Base-by-base conservation (phyloP, 1,139 yeast species). In the Candida neerlandica region DNA sequence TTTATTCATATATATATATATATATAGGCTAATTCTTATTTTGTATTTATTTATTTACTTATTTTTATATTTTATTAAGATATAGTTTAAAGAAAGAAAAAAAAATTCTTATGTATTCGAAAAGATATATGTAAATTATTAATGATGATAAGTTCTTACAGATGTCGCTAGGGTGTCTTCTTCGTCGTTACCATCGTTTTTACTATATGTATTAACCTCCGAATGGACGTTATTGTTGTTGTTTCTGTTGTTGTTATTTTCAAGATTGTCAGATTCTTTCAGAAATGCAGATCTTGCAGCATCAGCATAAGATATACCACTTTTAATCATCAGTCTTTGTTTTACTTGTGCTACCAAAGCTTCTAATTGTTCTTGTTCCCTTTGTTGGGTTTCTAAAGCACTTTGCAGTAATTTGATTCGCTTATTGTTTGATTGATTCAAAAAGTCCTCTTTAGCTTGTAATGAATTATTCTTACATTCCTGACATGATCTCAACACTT, bases 401-500 rank as follows among this genome's bases (percentile, higher is more conserved):
- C 10, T 2, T 16, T 41, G 41, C 41, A 37, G 26, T 19, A 30
- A 15, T 42, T 42, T 42, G 15, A 30, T 21, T 15, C 44, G 30
- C 23, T 42, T 42, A 21, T 37, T 45, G 6, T 12, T 7, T 30
- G 37, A 35, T 32, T 41, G 46, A 19, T 42, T 44, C 15, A 41
- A 12, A 29, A 15, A 21, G 23, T 44, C 51, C 40, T 45, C 49
- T 27, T 41, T 30, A 27, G 38, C 37, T 14, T 30, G 37, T 33
- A 42, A n/a, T 14, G 44, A 21, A 35, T 34, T 45, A 16, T 73
- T 77, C 46, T 89, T 77, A 66, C 98, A 92, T 49, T 83, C 86
- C 1, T 80, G 73, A 64, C 99, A 94, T 51, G 84, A 81, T 51
- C 86, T 78, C 46, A 92, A 85, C 1, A 90, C 95, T 38, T 84